Evolutionary conservation across 257 asterid species (phyloP).

Genomic region (Pogostemon cablin): DNA sequence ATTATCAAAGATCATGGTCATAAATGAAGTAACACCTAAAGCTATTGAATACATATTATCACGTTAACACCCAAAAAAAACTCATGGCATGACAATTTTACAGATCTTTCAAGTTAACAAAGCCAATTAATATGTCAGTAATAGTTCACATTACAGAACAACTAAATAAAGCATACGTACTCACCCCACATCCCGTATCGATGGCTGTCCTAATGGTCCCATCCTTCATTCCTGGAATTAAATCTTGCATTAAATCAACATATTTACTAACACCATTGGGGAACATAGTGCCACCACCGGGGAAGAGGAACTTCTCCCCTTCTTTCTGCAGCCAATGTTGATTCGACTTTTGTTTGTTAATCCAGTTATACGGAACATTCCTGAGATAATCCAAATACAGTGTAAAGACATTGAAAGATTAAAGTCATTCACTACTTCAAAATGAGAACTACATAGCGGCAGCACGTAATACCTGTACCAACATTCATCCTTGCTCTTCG

Average conservation of each 20-base stretch:
- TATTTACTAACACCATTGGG: constrained; percentile 88
- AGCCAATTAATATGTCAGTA: not conserved
- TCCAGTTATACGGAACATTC: constrained; percentile 98
- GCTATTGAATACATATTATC: not conserved
- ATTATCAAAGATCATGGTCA: not conserved
- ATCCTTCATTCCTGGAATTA: constrained; percentile 93
- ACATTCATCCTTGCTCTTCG: constrained; percentile 78
- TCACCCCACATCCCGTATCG: constrained; percentile 99
- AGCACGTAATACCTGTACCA: constrained; percentile 72
- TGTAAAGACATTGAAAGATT: not conserved
- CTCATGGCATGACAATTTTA: no score
- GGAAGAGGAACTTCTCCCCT: constrained; percentile 93
- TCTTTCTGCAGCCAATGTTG: constrained; percentile 95
- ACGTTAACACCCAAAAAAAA: not conserved
- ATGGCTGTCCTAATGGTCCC: constrained; percentile 91
- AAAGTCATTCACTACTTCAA: constrained; percentile 5
- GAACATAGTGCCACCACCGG: constrained; percentile 99
- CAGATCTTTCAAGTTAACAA: constrained; percentile 6
- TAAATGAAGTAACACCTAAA: not conserved
- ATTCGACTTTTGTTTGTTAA: constrained; percentile 89
- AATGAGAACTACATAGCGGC: not conserved
- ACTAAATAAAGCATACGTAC: constrained; percentile 31
- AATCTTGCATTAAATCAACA: constrained; percentile 79
- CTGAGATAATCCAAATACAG: constrained; percentile 41
- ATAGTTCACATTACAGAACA: not conserved